Evolutionary conservation across 83 land plant genomes (phyloP).

Genomic region (Thuja plicata): DNA sequence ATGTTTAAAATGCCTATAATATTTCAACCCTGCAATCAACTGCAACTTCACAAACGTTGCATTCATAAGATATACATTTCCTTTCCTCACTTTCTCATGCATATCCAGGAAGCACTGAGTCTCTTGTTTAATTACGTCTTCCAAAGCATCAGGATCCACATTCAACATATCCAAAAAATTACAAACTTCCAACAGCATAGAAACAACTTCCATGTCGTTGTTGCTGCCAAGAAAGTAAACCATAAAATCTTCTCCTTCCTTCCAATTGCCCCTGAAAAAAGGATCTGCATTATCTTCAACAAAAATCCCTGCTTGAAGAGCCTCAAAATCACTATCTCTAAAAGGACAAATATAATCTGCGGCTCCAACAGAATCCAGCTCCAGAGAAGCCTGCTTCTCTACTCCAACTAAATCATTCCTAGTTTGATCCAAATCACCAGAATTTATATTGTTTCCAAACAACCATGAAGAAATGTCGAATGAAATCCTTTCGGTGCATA

Average conservation of each 20-base stretch:
- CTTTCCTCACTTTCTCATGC: background rate
- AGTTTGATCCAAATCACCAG: background rate
- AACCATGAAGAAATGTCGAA: background rate
- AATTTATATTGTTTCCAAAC: background rate
- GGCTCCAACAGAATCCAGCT: background rate
- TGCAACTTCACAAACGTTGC: background rate
- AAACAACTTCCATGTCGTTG: background rate
- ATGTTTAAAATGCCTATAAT: background rate
- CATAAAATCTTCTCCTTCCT: background rate
- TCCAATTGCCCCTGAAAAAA: constrained; percentile 1
- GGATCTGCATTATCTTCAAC: background rate
- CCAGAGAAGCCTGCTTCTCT: background rate
- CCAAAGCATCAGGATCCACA: background rate
- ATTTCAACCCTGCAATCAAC: background rate
- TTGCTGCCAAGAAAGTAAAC: background rate
- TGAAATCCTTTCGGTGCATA: background rate
- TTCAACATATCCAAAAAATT: background rate
- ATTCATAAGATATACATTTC: background rate
- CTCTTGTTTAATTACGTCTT: background rate
- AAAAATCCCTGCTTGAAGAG: background rate
- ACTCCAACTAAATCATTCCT: background rate
- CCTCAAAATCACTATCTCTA: background rate
- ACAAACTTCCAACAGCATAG: background rate
- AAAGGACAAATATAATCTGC: background rate
- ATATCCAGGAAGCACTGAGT: background rate